Percentiles rank a stretch among this genome's conserved stretches.
These are phyloP conservation scores for Colletotrichum liriopes DNA, from an alignment of 2,329 filamentous ascomycete species.

Conservation along the genomic window DNA sequence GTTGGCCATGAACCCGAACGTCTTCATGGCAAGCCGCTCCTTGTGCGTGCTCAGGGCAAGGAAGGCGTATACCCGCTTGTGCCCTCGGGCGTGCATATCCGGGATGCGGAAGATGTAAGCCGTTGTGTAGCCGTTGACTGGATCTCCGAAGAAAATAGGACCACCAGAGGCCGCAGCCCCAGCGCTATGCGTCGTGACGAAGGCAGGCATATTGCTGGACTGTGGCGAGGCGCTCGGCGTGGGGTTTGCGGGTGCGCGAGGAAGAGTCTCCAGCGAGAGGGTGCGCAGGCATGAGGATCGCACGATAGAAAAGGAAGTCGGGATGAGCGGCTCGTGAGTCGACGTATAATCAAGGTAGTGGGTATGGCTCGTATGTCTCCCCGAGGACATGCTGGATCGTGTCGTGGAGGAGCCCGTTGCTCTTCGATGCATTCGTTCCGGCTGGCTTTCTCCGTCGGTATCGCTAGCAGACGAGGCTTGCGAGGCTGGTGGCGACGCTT, in stretches of 20 bases:
- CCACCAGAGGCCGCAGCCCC: conserved; percentile 73
- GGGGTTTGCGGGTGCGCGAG: conserved; percentile 61
- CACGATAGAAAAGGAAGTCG: conserved; percentile 77
- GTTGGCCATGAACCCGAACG: conserved; percentile 73
- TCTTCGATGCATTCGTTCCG: conserved; percentile 57
- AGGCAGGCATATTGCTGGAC: conserved; percentile 60
- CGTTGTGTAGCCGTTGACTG: conserved; percentile 76
- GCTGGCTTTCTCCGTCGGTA: conserved; percentile 67
- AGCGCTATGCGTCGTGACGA: conserved; percentile 69
- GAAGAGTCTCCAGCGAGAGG: conserved; percentile 77
- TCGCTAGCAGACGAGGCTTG: conserved; percentile 64
- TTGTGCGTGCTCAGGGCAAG: conserved; percentile 76
- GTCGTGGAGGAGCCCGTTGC: conserved; percentile 65
- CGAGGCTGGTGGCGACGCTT: conserved; percentile 66
- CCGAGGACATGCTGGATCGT: conserved; percentile 68
- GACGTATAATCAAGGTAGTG: conserved; percentile 80
- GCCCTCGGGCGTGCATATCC: conserved; percentile 77
- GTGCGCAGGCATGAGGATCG: conserved; percentile 77
- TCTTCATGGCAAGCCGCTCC: conserved; percentile 76
- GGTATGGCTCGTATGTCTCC: conserved; percentile 72
- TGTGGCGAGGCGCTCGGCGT: conserved; percentile 49
- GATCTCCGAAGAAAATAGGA: conserved; percentile 79
- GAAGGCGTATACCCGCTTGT: conserved; percentile 79
- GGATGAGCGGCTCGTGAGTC: conserved; percentile 74
- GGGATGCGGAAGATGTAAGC: conserved; percentile 80